Conservation (phyloP, 306 rosid genomes). For the Glycine tomentella region DNA sequence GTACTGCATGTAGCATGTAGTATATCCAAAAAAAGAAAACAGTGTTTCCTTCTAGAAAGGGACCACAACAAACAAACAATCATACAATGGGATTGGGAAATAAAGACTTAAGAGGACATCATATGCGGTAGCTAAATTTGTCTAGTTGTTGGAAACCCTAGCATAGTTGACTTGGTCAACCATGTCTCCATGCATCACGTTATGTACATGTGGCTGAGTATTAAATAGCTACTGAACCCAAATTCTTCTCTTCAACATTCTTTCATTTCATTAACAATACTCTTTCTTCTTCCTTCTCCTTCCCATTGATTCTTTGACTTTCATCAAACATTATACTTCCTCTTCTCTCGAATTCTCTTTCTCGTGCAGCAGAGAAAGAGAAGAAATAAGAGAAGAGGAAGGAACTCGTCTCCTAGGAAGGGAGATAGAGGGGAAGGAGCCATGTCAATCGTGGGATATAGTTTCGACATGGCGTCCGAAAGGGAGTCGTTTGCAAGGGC, state of each 20-base stretch:
- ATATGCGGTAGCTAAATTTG: no score
- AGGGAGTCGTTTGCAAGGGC: slow-evolving; percentile 58
- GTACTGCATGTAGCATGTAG: no score
- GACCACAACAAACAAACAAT: no score
- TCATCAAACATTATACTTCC: not conserved
- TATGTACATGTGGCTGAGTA: not conserved
- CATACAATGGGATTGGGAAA: no score
- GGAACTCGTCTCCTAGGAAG: no score
- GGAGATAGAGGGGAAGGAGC: not conserved
- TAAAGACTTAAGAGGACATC: no score
- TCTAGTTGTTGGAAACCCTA: no score
- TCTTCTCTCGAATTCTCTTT: not conserved
- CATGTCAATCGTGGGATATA: slow-evolving; percentile 60
- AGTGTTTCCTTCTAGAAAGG: no score
- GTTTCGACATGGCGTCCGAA: slow-evolving; percentile 49
- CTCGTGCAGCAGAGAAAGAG: not conserved
- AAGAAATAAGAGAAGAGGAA: no score
- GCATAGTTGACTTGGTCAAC: not conserved
- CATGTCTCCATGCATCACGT: not conserved
- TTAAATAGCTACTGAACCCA: not conserved
- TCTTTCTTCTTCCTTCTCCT: no score
- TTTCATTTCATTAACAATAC: not conserved
- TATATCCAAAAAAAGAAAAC: no score
- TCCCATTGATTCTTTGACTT: not conserved
- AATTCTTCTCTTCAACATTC: not conserved